Percentiles rank a stretch among this genome's conserved stretches.
These are phyloP conservation scores for Lunularia cruciata DNA, from an alignment of 225 moss, liverwort and hornwort species.

Conservation along the genomic window DNA sequence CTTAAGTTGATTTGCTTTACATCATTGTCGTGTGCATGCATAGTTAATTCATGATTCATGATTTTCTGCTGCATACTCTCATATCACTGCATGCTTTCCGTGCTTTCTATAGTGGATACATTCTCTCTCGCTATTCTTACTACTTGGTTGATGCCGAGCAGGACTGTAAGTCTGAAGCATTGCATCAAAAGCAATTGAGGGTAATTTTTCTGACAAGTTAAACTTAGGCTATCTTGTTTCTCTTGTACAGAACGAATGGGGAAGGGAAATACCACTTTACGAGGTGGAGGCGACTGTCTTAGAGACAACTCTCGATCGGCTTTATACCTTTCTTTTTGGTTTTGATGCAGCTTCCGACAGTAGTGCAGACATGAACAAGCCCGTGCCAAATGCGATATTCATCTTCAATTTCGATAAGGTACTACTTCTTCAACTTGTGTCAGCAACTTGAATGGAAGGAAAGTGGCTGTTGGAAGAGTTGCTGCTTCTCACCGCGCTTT, in stretches of 20 bases:
- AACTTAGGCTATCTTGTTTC: neutral
- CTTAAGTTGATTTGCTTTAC: no score
- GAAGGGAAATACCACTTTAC: constrained; percentile 71
- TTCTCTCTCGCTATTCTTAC: no score
- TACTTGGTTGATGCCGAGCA: no score
- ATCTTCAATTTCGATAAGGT: constrained; percentile 89
- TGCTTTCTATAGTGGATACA: no score
- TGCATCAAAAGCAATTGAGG: no score
- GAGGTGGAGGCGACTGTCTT: constrained; percentile 81
- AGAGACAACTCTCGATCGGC: constrained; percentile 63
- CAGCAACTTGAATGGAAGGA: neutral
- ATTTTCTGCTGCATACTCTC: no score
- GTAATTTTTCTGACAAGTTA: no score
- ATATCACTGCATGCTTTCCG: neutral
- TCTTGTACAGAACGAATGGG: constrained; percentile 67
- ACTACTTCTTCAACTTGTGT: neutral
- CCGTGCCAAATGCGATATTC: constrained; percentile 83
- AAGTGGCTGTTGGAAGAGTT: neutral
- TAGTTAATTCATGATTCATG: no score
- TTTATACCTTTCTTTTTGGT: constrained; percentile 77
- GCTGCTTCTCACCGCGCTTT: neutral
- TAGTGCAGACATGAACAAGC: constrained; percentile 54
- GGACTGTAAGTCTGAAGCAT: no score
- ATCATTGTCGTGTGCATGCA: no score
- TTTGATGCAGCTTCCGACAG: constrained; percentile 46